Base-by-base conservation (phyloP, 2,329 filamentous ascomycete genomes). In the Sporothrix luriei region DNA sequence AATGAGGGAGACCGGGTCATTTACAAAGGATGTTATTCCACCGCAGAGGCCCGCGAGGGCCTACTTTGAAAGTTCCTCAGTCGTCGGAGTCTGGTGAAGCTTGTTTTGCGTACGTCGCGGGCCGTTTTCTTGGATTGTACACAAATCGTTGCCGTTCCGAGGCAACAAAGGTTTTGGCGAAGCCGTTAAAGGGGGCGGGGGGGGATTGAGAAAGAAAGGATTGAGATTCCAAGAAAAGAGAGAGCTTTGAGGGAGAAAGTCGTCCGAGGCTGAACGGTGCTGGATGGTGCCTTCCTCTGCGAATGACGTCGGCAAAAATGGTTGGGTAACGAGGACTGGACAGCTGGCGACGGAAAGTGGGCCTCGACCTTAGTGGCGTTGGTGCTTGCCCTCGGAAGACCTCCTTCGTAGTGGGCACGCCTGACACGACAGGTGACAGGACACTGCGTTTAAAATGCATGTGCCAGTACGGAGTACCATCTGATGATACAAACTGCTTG, bases 221-320 rank as follows among this genome's bases (percentile, higher is more conserved):
- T 16, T 26, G 57, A 46, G 57, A 24, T 64, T 64, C 38, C 48
- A 21, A 48, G 14, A 9, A 64, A 29, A 33, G 21, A n/a, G 16
- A 49, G 16, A 29, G 61, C 4, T 19, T 14, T 3, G 26, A 48
- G 43, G 24, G 61, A 29, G 43, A 51, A 33, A 24, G 43, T 29
- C 26, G 57, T 66, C 48, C 19, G 48, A 40, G 29, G 48, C n/a
- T 40, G 62, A 40, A 54, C 4, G 48, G 3, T 21, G 16, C 5
- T 33, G 51, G 38, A 51, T 51, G 6, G 65, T 29, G 33, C 29
- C 51, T 67, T 40, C 51, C 33, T 33, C 51, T 57, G 33, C 48
- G 46, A 59, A 68, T 70, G 68, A 70, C 68, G 68, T 70, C 68
- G 65, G 62, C 48, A 14, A 24, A 16, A 59, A 59, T 55, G 51